phyloP scores from a whole-genome alignment of 2,329 filamentous ascomycete species.

The Dactylellina parvicollis region DNA sequence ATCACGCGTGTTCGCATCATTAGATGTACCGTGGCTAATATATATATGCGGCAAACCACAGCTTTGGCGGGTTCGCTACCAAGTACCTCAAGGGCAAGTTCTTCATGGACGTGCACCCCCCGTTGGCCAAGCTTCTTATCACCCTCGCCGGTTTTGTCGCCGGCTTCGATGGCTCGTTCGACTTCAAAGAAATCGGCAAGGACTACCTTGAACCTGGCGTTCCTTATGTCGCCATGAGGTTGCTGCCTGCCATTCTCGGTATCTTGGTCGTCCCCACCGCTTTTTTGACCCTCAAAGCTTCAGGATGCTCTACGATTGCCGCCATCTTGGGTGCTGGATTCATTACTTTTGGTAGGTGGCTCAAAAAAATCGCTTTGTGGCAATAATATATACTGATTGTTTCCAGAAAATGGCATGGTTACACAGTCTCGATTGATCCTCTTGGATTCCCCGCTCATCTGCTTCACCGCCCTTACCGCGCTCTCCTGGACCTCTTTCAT shows the following conservation, averaged over 20 bases:
- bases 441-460: constrained; percentile 91
- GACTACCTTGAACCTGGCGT: constrained; percentile 95
- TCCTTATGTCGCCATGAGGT: constrained; percentile 96
- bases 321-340: constrained; percentile 83
- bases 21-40: constrained; percentile 11
- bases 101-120: constrained; percentile 99
- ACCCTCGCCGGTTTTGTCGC: constrained; percentile 93
- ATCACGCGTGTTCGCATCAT: constrained; percentile 32
- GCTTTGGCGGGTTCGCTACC: constrained; percentile 95
- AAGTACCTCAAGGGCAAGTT: constrained; percentile 99
- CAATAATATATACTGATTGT: constrained; percentile 59
- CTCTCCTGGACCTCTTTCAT: constrained; percentile 91
- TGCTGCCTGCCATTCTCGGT: constrained; percentile 89
- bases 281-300: constrained; percentile 91
- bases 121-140: constrained; percentile 94
- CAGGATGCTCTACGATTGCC: constrained; percentile 86
- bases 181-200: constrained; percentile 99
- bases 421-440: constrained; percentile 96
- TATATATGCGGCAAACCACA: constrained; percentile 61
- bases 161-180: constrained; percentile 93
- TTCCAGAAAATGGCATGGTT: constrained; percentile 86
- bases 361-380: not conserved
- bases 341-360: constrained; percentile 81
- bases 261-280: constrained; percentile 88
- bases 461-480: constrained; percentile 90